Base-by-base conservation (phyloP, 768 basidiomycete species). In the Pholiota conissans region DNA sequence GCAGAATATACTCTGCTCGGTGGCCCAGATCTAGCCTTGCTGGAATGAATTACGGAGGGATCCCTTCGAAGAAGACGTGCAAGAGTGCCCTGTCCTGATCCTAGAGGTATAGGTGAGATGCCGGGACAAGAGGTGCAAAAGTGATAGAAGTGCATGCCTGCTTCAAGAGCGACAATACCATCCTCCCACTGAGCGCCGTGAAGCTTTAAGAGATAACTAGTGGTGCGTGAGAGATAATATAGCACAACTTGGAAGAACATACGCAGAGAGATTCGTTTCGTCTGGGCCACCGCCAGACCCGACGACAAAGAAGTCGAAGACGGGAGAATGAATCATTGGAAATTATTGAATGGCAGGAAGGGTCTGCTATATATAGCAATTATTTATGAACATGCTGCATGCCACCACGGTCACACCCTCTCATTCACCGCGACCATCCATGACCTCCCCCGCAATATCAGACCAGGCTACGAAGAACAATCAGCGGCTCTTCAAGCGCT, bases 201-300 rank as follows among this genome's bases (percentile, higher is more conserved):
- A 7, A 90, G 82, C 68, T 98, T 98, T 69, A 97, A 72, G 51
- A 97, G 76, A 76, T 96, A 98, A n/a, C 94, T 95, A 65, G 9
- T 10, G 14, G 20, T 14, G 40, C 3, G 29, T 26, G 13, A 55
- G 59, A 61, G 40, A 35, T 60, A 49, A 60, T 57, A 48, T 52
- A 58, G 62, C 59, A 48, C 20, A 63, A 61, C 58, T 59, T 10
- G 34, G 53, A 47, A 53, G 11, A 45, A 80, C 87, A 63, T 69
- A 93, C 94, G 85, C 89, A 26, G 91, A 92, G 61, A 97, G 73
- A 74, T 98, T 91, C 22, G 87, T 89, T 72, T 98, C 95, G 64
- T 88, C 82, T 7, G 93, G 93, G 49, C 95, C 95, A 45, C 95
- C 95, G 56, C 94, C 93, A 63, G 85, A 84, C 48, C 77, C 95